Evolutionary conservation across 257 asterid genomes (phyloP).

Genomic region (Cynanchum wilfordii): DNA sequence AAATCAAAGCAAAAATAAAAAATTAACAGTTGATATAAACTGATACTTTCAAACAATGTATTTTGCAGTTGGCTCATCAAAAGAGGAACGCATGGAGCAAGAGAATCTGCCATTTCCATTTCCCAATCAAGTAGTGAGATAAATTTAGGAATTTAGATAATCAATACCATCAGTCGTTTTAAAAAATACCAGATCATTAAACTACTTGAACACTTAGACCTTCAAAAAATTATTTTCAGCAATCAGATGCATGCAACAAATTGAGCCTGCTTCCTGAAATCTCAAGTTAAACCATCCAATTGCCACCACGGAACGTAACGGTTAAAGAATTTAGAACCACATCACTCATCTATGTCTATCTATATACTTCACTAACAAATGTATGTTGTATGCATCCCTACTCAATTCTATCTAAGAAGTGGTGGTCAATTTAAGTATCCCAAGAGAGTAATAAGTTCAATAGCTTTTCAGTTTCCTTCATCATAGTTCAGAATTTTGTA

Average conservation of each 20-base stretch:
- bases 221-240: not conserved
- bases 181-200: not conserved
- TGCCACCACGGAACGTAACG: not conserved
- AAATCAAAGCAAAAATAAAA: no score
- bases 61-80: not conserved
- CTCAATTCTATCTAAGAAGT: not conserved
- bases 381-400: not conserved
- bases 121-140: not conserved
- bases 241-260: not conserved
- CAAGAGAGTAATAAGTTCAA: not conserved
- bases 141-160: not conserved
- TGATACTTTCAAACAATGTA: no score
- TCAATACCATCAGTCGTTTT: not conserved
- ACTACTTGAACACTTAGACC: not conserved
- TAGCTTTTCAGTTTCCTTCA: not conserved
- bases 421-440: not conserved
- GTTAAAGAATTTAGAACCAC: not conserved
- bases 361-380: not conserved
- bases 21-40: not conserved
- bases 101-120: not conserved
- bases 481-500: not conserved
- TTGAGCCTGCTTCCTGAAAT: not conserved
- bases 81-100: not conserved
- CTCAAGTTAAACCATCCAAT: not conserved
- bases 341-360: not conserved